These are phyloP conservation scores for Chaetoceros muelleri DNA, from an alignment of 108 stramenopile species.

Conservation along the genomic window DNA sequence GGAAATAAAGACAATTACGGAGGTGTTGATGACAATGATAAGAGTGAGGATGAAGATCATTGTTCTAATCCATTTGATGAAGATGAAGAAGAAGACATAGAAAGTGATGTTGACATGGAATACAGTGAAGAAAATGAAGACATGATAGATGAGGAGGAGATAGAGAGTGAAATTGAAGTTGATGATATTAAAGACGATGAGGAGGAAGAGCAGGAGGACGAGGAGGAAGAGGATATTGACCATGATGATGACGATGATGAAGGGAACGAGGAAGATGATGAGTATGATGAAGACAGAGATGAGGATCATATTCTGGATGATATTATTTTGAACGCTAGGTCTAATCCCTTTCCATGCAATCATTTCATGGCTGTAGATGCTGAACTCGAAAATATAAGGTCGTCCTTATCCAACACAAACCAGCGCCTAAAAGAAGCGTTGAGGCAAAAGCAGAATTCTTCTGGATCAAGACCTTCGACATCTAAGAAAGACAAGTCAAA, in stretches of 20 bases:
- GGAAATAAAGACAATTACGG: background rate
- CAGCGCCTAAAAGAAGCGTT: background rate
- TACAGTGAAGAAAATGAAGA: slow-evolving; percentile 12
- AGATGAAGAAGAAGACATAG: slow-evolving; percentile 6
- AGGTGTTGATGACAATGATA: background rate
- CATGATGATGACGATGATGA: slow-evolving; percentile 11
- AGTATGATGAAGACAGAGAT: slow-evolving; percentile 6
- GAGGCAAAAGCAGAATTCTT: slow-evolving; percentile 1
- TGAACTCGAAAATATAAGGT: background rate
- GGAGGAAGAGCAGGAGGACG: slow-evolving; percentile 6
- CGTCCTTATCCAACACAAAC: no score
- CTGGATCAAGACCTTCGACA: background rate
- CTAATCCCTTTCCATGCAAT: slow-evolving; percentile 11
- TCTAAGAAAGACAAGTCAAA: background rate
- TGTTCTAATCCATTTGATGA: slow-evolving; percentile 4
- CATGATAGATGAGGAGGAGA: slow-evolving; percentile 1
- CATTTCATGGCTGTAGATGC: slow-evolving; percentile 13
- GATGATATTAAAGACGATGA: slow-evolving; percentile 11
- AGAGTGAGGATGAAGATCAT: slow-evolving; percentile 4
- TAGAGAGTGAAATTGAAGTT: slow-evolving; percentile 4
- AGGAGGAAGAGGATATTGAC: slow-evolving; percentile 4
- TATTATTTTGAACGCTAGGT: slow-evolving; percentile 1
- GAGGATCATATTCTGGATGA: slow-evolving; percentile 9
- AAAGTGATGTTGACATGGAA: slow-evolving; percentile 3
- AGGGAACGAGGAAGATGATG: slow-evolving; percentile 3